Percentiles rank a stretch among this genome's conserved stretches.
phyloP scores from a whole-genome alignment of 2,329 filamentous ascomycete genomes.

The Fusarium sp. region DNA sequence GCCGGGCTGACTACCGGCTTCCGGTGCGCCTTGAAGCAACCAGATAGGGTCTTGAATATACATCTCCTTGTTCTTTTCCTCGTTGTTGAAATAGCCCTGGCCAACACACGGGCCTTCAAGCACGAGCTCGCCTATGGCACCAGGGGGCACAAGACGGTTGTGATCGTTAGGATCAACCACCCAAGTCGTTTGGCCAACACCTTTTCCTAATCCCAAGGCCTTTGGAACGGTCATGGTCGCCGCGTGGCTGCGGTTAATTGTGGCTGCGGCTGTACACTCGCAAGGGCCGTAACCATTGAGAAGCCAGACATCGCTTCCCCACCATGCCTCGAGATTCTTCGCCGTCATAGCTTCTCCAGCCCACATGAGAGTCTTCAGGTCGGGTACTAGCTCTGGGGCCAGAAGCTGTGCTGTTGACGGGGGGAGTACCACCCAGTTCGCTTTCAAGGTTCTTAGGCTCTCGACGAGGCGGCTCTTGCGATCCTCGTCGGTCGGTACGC shows the following conservation, averaged over 20 bases:
- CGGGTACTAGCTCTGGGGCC: neutral
- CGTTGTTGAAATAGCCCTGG: conserved; percentile 17
- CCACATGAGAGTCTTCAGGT: conserved; percentile 8
- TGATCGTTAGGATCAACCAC: conserved; percentile 13
- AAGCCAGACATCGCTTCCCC: neutral
- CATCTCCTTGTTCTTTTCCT: neutral
- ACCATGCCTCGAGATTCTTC: conserved; percentile 13
- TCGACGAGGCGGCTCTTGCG: conserved; percentile 34
- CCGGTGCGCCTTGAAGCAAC: neutral
- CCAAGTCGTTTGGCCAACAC: conserved; percentile 6
- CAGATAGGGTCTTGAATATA: conserved; percentile 12
- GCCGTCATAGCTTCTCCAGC: conserved; percentile 14
- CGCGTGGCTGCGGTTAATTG: neutral
- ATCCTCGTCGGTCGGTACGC: conserved; percentile 57
- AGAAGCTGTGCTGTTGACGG: conserved; percentile 11
- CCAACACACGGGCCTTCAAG: conserved; percentile 16
- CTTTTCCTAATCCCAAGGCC: conserved; percentile 1
- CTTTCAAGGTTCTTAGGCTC: neutral
- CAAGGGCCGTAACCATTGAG: conserved; percentile 21
- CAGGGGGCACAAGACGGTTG: neutral
- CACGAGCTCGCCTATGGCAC: conserved; percentile 10
- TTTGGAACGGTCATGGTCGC: neutral
- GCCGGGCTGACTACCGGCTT: neutral
- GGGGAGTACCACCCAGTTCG: neutral
- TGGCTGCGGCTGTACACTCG: conserved; percentile 7